Base-by-base conservation (phyloP, 805 yeast genomes). In the Hanseniaspora taiwanica region DNA sequence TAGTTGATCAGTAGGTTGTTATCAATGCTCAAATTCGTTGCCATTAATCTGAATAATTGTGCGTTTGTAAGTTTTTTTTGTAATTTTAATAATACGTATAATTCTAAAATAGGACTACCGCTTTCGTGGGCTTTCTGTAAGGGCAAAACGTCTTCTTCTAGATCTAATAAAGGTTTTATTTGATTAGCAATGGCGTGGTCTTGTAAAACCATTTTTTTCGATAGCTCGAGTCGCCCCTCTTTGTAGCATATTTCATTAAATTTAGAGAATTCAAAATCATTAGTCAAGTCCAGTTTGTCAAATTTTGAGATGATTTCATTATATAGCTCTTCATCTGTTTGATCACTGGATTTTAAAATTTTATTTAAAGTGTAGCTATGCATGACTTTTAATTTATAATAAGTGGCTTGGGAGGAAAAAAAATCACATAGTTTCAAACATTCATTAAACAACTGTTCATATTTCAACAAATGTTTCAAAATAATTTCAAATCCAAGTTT, bases 341-440 rank as follows among this genome's bases (percentile, higher is more conserved):
- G 47, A 21, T 68, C 69, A 6, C 66, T 50, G 13, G 79, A 77
- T 23, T 60, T 59, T 42, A 66, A 68, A 19, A 87, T 74, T 52
- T 83, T 81, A 25, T 70, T 60, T 43, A 78, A 72, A 4, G 94
- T 87, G 97, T 97, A 91, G 46, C 78, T 71, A 2, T 74, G 65
- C 51, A 79, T 81, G 0, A 91, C 71, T 13, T 21, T 34, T 1
- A 51, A 5, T n/a, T 29, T 29, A 16, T 29, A 29, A 4, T 29
- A 10, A n/a, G n/a, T 9, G 10, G 13, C 18, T 29, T 13, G 13
- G 3, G 13, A 16, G 4, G n/a, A 18, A n/a, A 29, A 29, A 14
- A 29, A 16, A 4, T 29, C 33, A n/a, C 18, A 29, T 1, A 86
- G 62, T 44, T 77, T 72, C 25, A 84, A 55, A 2, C 86, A 76